These are phyloP conservation scores for Fusarium sp. DNA, from an alignment of 2,329 filamentous ascomycete genomes.

Conservation along the genomic window DNA sequence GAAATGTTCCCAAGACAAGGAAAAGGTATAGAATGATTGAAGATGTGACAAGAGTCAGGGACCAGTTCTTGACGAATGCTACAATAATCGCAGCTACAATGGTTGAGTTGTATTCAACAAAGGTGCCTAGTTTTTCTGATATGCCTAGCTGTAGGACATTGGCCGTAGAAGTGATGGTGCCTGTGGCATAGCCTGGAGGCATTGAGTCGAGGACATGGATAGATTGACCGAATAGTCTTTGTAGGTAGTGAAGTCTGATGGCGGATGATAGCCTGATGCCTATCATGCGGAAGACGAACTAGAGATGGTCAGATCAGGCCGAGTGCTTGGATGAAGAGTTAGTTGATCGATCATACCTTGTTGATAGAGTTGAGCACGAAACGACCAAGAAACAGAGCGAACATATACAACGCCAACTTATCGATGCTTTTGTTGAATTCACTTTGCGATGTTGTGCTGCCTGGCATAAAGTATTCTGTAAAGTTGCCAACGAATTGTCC, in stretches of 20 bases:
- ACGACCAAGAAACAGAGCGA: slow-evolving; percentile 75
- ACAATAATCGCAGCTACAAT: slow-evolving; percentile 64
- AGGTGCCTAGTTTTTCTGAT: slow-evolving; percentile 69
- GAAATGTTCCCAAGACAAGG: slow-evolving; percentile 57
- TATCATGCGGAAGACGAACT: slow-evolving; percentile 69
- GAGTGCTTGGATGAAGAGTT: too few relatives aligned
- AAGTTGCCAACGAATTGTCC: slow-evolving; percentile 61
- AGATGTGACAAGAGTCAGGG: slow-evolving; percentile 67
- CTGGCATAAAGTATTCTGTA: slow-evolving; percentile 52
- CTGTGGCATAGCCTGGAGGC: slow-evolving; percentile 69
- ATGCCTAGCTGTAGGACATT: slow-evolving; percentile 74
- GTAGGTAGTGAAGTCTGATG: slow-evolving; percentile 72
- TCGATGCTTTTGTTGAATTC: slow-evolving; percentile 57
- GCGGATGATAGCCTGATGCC: slow-evolving; percentile 70
- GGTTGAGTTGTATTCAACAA: slow-evolving; percentile 65
- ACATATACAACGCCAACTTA: slow-evolving; percentile 69
- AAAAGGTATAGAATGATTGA: slow-evolving; percentile 67
- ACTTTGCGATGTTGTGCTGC: slow-evolving; percentile 45
- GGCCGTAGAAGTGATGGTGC: slow-evolving; percentile 71
- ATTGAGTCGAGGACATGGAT: slow-evolving; percentile 75
- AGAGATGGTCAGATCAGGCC: not conserved
- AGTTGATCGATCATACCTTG: slow-evolving; percentile 52
- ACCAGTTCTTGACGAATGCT: slow-evolving; percentile 68
- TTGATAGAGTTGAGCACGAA: slow-evolving; percentile 71
- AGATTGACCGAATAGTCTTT: slow-evolving; percentile 70